phyloP scores from a whole-genome alignment of 305 asterid species.

The Fraxinus paxiana region DNA sequence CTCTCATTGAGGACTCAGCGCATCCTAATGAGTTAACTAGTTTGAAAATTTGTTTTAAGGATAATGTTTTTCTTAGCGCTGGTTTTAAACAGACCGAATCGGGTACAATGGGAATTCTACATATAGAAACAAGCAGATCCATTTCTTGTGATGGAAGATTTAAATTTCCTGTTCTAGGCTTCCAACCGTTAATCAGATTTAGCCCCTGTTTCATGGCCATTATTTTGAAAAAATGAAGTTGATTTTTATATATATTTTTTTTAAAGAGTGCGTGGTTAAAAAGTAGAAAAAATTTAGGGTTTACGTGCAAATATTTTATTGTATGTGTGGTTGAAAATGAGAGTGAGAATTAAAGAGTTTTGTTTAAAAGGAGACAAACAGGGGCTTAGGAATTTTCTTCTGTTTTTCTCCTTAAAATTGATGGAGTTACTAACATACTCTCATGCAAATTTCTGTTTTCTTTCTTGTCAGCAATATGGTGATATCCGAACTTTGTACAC shows the following conservation, averaged over 20 bases:
- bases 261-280: no score
- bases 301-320: no score
- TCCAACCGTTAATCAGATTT: not conserved
- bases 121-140: not conserved
- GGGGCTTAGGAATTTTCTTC: not conserved
- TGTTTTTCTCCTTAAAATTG: not conserved
- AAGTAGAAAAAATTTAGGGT: no score
- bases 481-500: constrained; percentile 68
- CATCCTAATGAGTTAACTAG: not conserved
- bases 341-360: no score
- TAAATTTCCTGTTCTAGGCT: not conserved
- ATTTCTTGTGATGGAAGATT: not conserved
- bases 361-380: no score
- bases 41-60: not conserved
- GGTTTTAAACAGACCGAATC: not conserved
- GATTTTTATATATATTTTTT: no score
- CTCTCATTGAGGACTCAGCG: not conserved
- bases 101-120: not conserved
- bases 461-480: constrained; percentile 52
- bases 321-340: no score
- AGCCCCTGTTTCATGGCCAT: no score
- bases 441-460: constrained; percentile 11
- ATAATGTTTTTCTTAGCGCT: not conserved
- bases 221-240: no score
- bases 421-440: constrained; percentile 1